phyloP scores from a whole-genome alignment of 495 filamentous ascomycete species.

The Tetracladium marchalianum region DNA sequence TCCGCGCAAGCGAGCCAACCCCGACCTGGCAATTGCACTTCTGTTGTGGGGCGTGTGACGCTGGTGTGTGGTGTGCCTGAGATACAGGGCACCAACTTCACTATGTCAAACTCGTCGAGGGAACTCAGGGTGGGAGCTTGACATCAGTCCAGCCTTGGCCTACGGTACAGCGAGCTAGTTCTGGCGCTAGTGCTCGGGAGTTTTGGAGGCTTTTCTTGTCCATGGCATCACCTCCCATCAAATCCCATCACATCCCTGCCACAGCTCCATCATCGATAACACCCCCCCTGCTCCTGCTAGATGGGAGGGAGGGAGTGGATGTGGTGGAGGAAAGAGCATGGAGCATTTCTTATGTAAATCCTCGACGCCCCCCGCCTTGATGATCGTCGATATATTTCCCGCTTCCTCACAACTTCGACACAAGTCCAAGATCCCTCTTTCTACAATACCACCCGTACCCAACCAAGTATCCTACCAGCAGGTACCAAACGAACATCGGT shows the following conservation, averaged over 20 bases:
- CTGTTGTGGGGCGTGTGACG: too few relatives aligned
- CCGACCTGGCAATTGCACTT: too few relatives aligned
- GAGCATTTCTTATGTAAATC: constrained; percentile 17
- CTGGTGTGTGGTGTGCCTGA: too few relatives aligned
- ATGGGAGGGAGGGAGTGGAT: background rate
- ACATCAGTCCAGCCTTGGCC: background rate
- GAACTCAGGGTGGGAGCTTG: background rate
- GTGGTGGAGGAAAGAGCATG: too few relatives aligned
- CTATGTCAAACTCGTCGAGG: background rate
- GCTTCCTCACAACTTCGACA: constrained; percentile 8
- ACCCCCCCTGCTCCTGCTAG: constrained; percentile 4
- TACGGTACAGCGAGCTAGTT: background rate
- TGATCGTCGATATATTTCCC: constrained; percentile 19
- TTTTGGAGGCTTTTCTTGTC: background rate
- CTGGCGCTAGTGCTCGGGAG: constrained; percentile 4
- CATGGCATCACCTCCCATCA: background rate
- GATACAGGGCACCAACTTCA: too few relatives aligned
- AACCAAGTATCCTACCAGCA: too few relatives aligned
- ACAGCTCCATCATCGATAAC: constrained; percentile 12
- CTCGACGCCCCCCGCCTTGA: constrained; percentile 11
- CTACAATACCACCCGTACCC: too few relatives aligned
- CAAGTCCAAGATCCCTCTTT: too few relatives aligned
- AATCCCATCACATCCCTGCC: constrained; percentile 7
- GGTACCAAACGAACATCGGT: too few relatives aligned
- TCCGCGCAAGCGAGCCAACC: too few relatives aligned